A percentile compares a stretch with the other conserved stretches of the same genome.
Evolutionary conservation across 169 alveolate species (phyloP).

Genomic region (Babesia bovis): DNA sequence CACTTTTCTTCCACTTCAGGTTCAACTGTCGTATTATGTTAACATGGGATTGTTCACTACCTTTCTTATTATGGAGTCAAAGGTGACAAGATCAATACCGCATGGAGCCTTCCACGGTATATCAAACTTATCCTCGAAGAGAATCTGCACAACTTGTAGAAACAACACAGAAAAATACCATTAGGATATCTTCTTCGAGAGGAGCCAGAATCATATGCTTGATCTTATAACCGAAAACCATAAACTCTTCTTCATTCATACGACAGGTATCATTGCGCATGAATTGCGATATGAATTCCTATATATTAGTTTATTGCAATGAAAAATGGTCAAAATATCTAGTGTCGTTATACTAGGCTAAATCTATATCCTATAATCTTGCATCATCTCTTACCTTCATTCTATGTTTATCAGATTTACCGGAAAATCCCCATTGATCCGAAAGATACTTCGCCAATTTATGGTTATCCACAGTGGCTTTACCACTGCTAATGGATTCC

Average conservation of each 20-base stretch:
- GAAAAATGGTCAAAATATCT: not conserved
- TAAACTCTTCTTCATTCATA: slow-evolving; percentile 54
- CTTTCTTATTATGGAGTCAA: slow-evolving; percentile 27
- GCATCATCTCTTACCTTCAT: slow-evolving; percentile 17
- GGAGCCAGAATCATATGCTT: slow-evolving; percentile 48
- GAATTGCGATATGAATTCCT: slow-evolving; percentile 61
- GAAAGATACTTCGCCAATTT: slow-evolving; percentile 7
- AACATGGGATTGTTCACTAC: slow-evolving; percentile 4
- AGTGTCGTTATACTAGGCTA: too few relatives aligned
- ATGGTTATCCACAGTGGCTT: not conserved
- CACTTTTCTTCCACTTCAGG: slow-evolving; percentile 56
- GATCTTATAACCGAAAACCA: slow-evolving; percentile 46
- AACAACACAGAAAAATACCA: not conserved
- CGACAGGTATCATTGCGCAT: slow-evolving; percentile 26
- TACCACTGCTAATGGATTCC: slow-evolving; percentile 17
- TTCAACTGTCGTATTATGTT: slow-evolving; percentile 29
- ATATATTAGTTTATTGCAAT: not conserved
- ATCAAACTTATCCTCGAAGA: slow-evolving; percentile 47
- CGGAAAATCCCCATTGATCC: slow-evolving; percentile 1
- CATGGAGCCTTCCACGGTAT: slow-evolving; percentile 66
- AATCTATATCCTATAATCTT: too few relatives aligned
- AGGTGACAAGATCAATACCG: slow-evolving; percentile 44
- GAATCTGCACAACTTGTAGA: slow-evolving; percentile 15
- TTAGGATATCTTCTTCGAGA: slow-evolving; percentile 28
- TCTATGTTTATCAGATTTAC: not conserved